phyloP scores from a whole-genome alignment of 225 moss, liverwort and hornwort genomes.

The Pseudoscleropodium purum region DNA sequence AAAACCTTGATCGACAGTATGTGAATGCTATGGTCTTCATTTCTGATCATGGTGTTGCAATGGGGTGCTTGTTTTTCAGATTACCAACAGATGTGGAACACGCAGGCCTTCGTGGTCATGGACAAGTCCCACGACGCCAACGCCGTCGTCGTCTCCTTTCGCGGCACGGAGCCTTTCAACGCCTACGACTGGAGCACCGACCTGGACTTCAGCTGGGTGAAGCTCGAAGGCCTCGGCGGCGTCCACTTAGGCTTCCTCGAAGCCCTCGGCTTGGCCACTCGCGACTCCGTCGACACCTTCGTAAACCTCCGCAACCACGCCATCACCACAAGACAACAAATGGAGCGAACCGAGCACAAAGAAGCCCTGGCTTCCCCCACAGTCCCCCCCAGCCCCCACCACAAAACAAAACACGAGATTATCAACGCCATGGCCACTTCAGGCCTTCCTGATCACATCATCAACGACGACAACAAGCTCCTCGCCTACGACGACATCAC shows the following conservation, averaged over 20 bases:
- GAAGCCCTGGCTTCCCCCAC: background rate
- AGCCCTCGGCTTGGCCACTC: constrained; percentile 49
- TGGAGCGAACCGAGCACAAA: background rate
- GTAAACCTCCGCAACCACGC: constrained; percentile 5
- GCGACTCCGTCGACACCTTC: constrained; percentile 34
- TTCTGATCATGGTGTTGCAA: background rate
- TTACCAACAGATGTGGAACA: constrained; percentile 28
- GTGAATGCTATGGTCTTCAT: background rate
- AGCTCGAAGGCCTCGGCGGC: constrained; percentile 23
- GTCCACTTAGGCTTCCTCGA: constrained; percentile 74
- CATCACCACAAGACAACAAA: background rate
- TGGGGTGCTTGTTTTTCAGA: background rate
- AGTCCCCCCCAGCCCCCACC: constrained; percentile 11
- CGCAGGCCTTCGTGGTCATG: constrained; percentile 56
- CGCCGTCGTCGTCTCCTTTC: constrained; percentile 60
- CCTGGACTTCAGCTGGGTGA: constrained; percentile 66
- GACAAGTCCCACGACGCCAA: constrained; percentile 42
- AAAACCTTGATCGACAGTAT: background rate
- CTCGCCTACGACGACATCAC: constrained; percentile 59
- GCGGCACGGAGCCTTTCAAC: constrained; percentile 65
- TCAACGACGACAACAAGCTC: constrained; percentile 1
- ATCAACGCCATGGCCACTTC: background rate
- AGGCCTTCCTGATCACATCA: background rate
- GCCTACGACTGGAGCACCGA: constrained; percentile 80
- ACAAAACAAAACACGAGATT: constrained; percentile 8